Evolutionary conservation across 2,329 filamentous ascomycete genomes (phyloP).

Genomic region (Nothophaeocryptopus gaeumannii): DNA sequence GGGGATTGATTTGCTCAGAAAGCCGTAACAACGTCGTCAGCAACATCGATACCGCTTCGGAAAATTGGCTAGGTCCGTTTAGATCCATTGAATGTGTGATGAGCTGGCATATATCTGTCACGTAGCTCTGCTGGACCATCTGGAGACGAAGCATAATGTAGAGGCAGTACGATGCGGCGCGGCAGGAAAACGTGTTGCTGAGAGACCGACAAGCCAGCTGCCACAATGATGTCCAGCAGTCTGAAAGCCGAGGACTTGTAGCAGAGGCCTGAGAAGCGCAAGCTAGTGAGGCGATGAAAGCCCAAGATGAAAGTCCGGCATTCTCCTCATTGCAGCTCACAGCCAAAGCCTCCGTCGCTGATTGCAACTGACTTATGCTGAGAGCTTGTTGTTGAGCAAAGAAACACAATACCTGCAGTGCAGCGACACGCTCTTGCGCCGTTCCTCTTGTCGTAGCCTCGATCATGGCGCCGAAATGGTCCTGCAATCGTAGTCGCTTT

Average conservation of each 20-base stretch:
- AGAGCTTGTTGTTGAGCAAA: conserved; percentile 39
- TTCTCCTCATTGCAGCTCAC: conserved; percentile 61
- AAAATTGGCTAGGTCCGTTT: conserved; percentile 72
- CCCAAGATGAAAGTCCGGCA: conserved; percentile 68
- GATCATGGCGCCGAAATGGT: conserved; percentile 41
- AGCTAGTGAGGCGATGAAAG: conserved; percentile 73
- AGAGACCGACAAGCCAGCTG: conserved; percentile 69
- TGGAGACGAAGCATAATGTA: conserved; percentile 63
- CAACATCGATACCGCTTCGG: conserved; percentile 74
- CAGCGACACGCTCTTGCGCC: conserved; percentile 42
- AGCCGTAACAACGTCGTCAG: conserved; percentile 68
- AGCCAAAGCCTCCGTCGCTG: conserved; percentile 15
- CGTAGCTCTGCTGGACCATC: conserved; percentile 64
- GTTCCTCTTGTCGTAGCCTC: conserved; percentile 38
- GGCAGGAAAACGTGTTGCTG: conserved; percentile 66
- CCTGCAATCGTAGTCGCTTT: conserved; percentile 40
- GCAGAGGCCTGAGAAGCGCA: conserved; percentile 48
- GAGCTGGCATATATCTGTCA: conserved; percentile 67
- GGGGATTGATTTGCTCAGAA: conserved; percentile 66
- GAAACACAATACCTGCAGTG: conserved; percentile 56
- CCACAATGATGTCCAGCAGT: conserved; percentile 71
- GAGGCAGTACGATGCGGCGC: conserved; percentile 73
- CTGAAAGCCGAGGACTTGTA: conserved; percentile 41
- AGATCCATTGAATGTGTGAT: conserved; percentile 76
- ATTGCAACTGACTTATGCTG: conserved; percentile 15